phyloP scores from a whole-genome alignment of 306 rosid genomes.

The Sindora glabra region DNA sequence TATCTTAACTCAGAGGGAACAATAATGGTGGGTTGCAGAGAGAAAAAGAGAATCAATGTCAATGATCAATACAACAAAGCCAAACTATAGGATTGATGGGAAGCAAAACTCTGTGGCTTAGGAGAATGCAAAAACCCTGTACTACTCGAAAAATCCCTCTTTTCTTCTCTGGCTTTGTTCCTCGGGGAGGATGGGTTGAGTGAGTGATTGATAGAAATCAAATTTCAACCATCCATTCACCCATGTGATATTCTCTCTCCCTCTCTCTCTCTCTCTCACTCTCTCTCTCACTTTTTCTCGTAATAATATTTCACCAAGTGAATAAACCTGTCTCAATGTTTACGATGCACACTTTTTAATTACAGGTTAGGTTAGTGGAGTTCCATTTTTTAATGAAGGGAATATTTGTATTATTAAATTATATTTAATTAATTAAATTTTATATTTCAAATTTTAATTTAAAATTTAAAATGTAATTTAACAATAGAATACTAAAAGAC shows the following conservation, averaged over 20 bases:
- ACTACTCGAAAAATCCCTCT: no score
- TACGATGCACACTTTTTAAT: no score
- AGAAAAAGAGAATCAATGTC: neutral
- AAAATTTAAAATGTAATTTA: no score
- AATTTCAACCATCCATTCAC: conserved; percentile 28
- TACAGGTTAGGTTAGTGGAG: no score
- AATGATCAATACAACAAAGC: no score
- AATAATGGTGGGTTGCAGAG: neutral
- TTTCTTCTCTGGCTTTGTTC: neutral
- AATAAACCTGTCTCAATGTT: no score
- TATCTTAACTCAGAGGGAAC: neutral
- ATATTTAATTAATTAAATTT: no score
- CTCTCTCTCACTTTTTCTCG: neutral
- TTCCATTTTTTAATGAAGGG: no score
- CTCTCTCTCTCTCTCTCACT: neutral
- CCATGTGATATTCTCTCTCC: conserved; percentile 25
- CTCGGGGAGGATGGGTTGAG: neutral
- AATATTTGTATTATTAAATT: no score
- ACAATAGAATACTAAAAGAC: no score
- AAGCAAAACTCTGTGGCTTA: conserved; percentile 11
- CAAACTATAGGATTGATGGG: neutral
- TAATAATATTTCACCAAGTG: no score
- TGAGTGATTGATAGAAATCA: conserved; percentile 27
- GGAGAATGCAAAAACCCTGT: neutral
- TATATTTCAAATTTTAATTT: no score